A percentile compares a stretch with the other conserved stretches of the same genome.
These are phyloP conservation scores for Candida lessepsii DNA, from an alignment of 805 yeast genomes.

Conservation along the genomic window DNA sequence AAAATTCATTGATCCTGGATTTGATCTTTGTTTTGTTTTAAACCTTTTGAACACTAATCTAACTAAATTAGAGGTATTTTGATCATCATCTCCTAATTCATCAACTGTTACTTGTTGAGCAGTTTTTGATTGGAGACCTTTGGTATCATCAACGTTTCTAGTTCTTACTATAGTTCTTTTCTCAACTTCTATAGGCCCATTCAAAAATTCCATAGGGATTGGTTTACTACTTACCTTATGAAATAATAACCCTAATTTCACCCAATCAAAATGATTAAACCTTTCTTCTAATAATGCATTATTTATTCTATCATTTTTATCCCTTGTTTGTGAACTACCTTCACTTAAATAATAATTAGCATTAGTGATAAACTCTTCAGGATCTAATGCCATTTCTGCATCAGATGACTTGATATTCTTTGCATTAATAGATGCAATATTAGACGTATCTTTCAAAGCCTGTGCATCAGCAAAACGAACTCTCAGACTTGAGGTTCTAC, in stretches of 20 bases:
- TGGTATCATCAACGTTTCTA: conserved; percentile 43
- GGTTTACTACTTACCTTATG: conserved; percentile 47
- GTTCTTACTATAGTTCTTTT: conserved; percentile 40
- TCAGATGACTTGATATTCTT: conserved; percentile 59
- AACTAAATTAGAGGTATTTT: conserved; percentile 66
- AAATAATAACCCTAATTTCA: conserved; percentile 53
- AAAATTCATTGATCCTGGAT: conserved; percentile 45
- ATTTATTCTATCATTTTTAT: conserved; percentile 14
- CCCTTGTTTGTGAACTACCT: neutral
- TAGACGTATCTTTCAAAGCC: conserved; percentile 57
- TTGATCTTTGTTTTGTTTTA: conserved; percentile 21
- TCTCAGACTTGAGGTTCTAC: conserved; percentile 3
- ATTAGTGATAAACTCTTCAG: conserved; percentile 45
- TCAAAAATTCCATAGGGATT: conserved; percentile 55
- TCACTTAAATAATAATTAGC: conserved; percentile 28
- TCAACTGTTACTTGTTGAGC: conserved; percentile 55
- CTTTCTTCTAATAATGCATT: conserved; percentile 18
- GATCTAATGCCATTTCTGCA: conserved; percentile 48
- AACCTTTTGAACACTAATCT: conserved; percentile 49
- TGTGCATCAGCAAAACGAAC: conserved; percentile 54
- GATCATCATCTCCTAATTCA: conserved; percentile 51
- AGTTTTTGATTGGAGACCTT: conserved; percentile 40
- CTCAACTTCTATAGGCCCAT: conserved; percentile 70
- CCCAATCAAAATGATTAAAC: conserved; percentile 58
- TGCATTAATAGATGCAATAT: conserved; percentile 63